Percentiles rank a stretch among this genome's conserved stretches.
These are phyloP conservation scores for Malus asiatica DNA, from an alignment of 306 rosid species.

Conservation along the genomic window DNA sequence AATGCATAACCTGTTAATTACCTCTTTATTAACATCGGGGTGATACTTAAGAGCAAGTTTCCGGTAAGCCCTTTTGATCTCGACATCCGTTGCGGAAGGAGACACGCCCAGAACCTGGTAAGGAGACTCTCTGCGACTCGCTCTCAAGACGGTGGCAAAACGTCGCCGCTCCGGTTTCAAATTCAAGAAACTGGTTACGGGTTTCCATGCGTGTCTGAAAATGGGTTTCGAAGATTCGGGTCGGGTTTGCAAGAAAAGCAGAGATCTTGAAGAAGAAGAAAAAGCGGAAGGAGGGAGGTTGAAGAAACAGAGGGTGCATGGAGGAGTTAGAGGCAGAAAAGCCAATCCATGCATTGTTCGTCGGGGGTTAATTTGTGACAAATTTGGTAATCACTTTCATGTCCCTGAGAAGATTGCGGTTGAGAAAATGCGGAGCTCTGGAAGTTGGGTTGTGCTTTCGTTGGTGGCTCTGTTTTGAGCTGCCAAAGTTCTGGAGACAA, in stretches of 20 bases:
- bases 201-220: background rate
- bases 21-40: slow-evolving; percentile 97
- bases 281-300: background rate
- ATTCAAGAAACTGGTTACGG: slow-evolving; percentile 11
- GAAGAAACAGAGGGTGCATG: background rate
- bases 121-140: slow-evolving; percentile 65
- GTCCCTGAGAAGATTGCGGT: background rate
- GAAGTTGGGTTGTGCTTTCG: background rate
- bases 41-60: slow-evolving; percentile 94
- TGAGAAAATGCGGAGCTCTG: slow-evolving; percentile 3
- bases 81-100: slow-evolving; percentile 56
- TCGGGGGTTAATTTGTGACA: slow-evolving; percentile 20
- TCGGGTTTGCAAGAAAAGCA: slow-evolving; percentile 26
- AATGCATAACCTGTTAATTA: slow-evolving; percentile 13
- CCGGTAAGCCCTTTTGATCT: slow-evolving; percentile 85
- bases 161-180: slow-evolving; percentile 19
- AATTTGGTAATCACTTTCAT: slow-evolving; percentile 14
- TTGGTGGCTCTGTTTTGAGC: background rate
- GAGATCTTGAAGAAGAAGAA: slow-evolving; percentile 23
- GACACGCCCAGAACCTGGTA: slow-evolving; percentile 75
- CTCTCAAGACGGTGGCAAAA: slow-evolving; percentile 18
- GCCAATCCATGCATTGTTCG: slow-evolving; percentile 41
- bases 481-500: background rate
- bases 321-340: slow-evolving; percentile 23
- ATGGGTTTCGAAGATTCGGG: slow-evolving; percentile 25